Conservation (phyloP, 2,329 filamentous ascomycete genomes). For the Hymenoscyphus scutula region DNA sequence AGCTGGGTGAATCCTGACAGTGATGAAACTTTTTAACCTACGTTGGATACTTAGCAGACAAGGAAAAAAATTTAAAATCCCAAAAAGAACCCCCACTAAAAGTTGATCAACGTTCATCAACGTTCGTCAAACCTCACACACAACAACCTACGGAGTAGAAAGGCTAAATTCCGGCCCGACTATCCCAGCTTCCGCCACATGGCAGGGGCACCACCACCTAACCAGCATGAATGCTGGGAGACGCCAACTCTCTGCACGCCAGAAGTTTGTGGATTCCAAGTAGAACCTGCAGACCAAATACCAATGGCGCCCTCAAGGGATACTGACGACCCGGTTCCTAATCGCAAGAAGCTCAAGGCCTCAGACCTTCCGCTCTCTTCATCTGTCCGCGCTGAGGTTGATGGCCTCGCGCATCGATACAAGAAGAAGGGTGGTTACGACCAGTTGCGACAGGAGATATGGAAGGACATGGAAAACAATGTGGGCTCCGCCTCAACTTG, state of each 20-base stretch:
- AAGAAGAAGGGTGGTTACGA: constrained; percentile 88
- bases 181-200: not conserved
- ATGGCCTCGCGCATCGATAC: constrained; percentile 73
- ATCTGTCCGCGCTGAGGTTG: constrained; percentile 70
- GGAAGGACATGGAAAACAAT: constrained; percentile 70
- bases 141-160: too few relatives aligned
- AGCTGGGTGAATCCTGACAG: too few relatives aligned
- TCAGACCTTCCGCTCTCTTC: constrained; percentile 73
- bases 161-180: not conserved
- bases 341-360: constrained; percentile 60
- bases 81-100: too few relatives aligned
- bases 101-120: too few relatives aligned
- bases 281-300: not conserved
- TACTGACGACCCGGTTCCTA: constrained; percentile 14
- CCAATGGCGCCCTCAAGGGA: constrained; percentile 15
- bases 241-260: not conserved
- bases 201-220: not conserved
- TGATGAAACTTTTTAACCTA: too few relatives aligned
- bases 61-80: too few relatives aligned
- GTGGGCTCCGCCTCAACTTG: constrained; percentile 43
- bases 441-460: constrained; percentile 70
- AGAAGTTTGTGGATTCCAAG: not conserved
- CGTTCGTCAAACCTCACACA: too few relatives aligned
- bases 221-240: not conserved
- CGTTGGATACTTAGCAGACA: too few relatives aligned